Evolutionary conservation across 179 eudicot species (phyloP), one percentile per base, ranked within the genome.

Genomic region (Beta macrorhiza): DNA sequence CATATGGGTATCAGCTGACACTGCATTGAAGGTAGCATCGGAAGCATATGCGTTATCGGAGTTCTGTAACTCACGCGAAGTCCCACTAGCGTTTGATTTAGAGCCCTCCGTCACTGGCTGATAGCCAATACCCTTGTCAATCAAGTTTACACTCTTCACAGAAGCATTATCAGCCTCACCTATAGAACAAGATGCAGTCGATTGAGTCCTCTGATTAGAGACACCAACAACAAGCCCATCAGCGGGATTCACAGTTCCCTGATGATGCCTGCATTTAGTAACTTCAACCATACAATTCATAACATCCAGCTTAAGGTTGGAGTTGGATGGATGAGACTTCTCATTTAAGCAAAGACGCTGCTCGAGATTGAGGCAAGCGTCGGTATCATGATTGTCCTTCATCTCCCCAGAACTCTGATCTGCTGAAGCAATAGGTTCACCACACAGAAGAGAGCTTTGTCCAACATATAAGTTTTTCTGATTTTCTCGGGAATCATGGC

Each of bases 201-300:
- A 57, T 72, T 20, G 68, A 70, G 47, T 44, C 14, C 75, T 69
- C 52, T 73, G 71, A 45, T 69, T 56, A 57, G 70, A 45, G 58
- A 72, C 73, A 59, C 74, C 32, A 57, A 3, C 29, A 49, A 20
- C 53, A 32, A 68, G 12, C 58, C 37, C 42, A 42, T 12, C 77
- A 77, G 56, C 68, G 64, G 77, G 22, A 51, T 59, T 42, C 17
- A 62, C 52, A 47, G 53, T 59, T 62, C 59, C 62, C 1, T 70
- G 57, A 69, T 29, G 51, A 14, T 9, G 49, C n/a, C 25, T 8
- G 52, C 7, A 14, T 85, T 82, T 76, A 17, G 71, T 57, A 15
- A 80, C 85, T 44, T 63, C 78, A 49, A 51, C 82, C 59, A 19
- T 11, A 76, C 72, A 59, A 53, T 72, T 76, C 78, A 80, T 75